Percentiles rank a stretch among this genome's conserved stretches.
phyloP scores from a whole-genome alignment of 2,329 filamentous ascomycete species.

The Aspergillus pseudoviridinutans region DNA sequence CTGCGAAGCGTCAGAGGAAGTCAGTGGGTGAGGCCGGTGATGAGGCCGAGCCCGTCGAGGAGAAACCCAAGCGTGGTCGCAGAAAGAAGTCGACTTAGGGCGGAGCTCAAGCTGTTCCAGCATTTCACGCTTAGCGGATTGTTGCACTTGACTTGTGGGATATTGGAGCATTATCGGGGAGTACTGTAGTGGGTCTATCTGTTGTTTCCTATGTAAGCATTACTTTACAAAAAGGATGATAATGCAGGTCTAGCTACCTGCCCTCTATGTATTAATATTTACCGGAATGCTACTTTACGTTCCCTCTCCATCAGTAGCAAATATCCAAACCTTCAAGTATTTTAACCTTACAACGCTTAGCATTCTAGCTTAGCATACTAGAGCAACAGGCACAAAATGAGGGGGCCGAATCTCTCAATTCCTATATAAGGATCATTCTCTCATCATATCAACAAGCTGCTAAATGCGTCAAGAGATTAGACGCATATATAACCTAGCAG shows the following conservation, averaged over 20 bases:
- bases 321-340: no score
- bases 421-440: slow-evolving; percentile 33
- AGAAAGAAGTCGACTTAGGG: slow-evolving; percentile 13
- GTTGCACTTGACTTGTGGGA: neutral
- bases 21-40: slow-evolving; percentile 10
- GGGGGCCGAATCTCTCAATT: slow-evolving; percentile 45
- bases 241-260: neutral
- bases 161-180: neutral
- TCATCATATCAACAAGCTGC: slow-evolving; percentile 14
- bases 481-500: slow-evolving; percentile 7
- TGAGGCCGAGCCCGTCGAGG: slow-evolving; percentile 12
- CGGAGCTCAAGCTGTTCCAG: neutral
- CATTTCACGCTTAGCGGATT: neutral
- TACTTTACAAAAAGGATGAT: neutral
- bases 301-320: no score
- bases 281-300: no score
- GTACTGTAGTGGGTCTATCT: neutral
- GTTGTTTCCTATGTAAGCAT: neutral
- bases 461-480: slow-evolving; percentile 12
- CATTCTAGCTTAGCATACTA: no score
- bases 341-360: neutral
- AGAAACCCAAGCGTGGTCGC: slow-evolving; percentile 24
- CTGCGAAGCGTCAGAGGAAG: slow-evolving; percentile 13
- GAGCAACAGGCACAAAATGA: slow-evolving; percentile 21
- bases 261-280: neutral